Evolutionary conservation across 208 protist species (phyloP), one percentile per base, ranked within the genome.

Genomic region (Trypanosoma conorhini): DNA sequence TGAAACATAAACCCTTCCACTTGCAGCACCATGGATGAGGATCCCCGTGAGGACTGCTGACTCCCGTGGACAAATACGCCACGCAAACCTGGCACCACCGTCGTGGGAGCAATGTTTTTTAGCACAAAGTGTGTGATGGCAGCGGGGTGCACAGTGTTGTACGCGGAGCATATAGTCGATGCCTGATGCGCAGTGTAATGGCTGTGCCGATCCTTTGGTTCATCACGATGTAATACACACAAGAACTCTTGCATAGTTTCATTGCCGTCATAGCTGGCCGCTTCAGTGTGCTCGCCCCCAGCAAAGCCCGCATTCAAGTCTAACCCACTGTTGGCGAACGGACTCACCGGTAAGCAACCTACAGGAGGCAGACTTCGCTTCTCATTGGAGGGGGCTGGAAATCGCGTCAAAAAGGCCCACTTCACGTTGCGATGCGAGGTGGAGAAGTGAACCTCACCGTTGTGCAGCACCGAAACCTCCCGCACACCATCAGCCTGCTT

Each of bases 181-280:
- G 86, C 79, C 35, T 88, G 76, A 33, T 76, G 71, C 30, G 80
- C 76, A 22, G 79, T 79, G 73, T 85, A 91, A 28, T 85, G 77
- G 50, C 83, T 86, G 21, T 74, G 73, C 30, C 76, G 59, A 55
- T 89, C 84, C 30, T 81, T 79, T 46, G 90, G 70, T 31, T 92
- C 89, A 58, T 94, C 89, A 0, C 75, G 72, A 69, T 94, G 80
- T 54, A 94, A 94, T 3, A 94, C 86, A 61, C 86, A 91, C 8
- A 94, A 77, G 66, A 90, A 92, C 61, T 92, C 80, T 26, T 82
- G 63, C 61, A 73, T 63, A n/a, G 52, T 61, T 31, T 48, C 35
- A 17, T 15, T 46, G 52, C 28, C 63, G 7, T n/a, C 35, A 52
- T 71, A 58, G 38, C 26, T 51, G 44, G 51, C 52, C 0, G 35